Evolutionary conservation across 2,329 filamentous ascomycete genomes (phyloP), one percentile per base, ranked within the genome.

Genomic region (Alternaria sp.): DNA sequence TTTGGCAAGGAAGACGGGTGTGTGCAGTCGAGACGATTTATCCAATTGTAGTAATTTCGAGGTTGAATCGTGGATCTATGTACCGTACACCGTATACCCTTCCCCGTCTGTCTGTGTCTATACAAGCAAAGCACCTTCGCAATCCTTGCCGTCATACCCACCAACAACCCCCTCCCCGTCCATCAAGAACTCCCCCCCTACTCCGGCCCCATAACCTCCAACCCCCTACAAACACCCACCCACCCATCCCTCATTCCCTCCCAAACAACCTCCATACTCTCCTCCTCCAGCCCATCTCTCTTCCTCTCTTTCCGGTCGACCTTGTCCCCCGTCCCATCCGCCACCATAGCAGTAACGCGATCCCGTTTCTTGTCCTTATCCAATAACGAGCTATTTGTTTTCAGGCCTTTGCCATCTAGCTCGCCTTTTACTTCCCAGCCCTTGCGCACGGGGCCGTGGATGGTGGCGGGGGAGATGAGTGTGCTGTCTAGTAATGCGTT

Each of bases 401-500:
- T 78, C 5, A 75, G 52, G 0, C 74, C 76, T 19, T 74, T 78
- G n/a, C 74, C 75, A 44, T 79, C 77, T 5, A 77, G 55, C 57
- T 79, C 76, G 26, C 77, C 76, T 51, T 79, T 80, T 26, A 80
- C 76, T 54, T 80, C 75, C 73, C 74, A 79, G 7, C 80, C 80
- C 17, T 68, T 77, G 0, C 90, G 83, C 0, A 90, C 77, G 1
- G 82, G 81, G 0, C 90, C 89, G 1, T 79, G 74, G 0, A 83
- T 77, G 1, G 80, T 83, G 0, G 81, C 84, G 0, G 92, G 90
- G 1, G 90, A 91, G 64, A 94, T 89, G 49, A 85, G 77, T 0
- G 91, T 92, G n/a, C 85, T 82, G 74, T 93, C 89, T 4, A 94
- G 82, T 7, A 93, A 82, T 1, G 86, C 82, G 74, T 93, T 90